Evolutionary conservation across 345 rosid genomes (phyloP).

Genomic region (Aethionema arabicum): DNA sequence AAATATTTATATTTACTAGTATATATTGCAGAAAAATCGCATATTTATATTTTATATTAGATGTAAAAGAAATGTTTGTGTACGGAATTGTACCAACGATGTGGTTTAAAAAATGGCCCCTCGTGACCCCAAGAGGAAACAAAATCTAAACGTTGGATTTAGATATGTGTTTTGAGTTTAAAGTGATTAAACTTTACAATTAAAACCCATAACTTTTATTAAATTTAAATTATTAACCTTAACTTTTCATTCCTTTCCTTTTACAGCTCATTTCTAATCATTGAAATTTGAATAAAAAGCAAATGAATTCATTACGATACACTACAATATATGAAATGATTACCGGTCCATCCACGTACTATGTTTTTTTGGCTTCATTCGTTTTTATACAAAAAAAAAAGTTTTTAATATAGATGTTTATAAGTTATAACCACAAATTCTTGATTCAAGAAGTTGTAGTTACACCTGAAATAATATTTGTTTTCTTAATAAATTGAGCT

Average conservation of each 20-base stretch:
- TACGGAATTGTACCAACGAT: slow-evolving; percentile 35
- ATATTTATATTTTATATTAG: neutral
- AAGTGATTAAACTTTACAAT: slow-evolving; percentile 3
- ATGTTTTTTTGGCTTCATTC: too few species aligned
- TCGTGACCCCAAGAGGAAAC: slow-evolving; percentile 26
- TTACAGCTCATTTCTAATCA: slow-evolving; percentile 26
- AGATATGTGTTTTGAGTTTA: neutral
- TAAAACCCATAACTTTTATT: slow-evolving; percentile 25
- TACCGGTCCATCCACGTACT: too few species aligned
- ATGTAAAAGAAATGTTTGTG: slow-evolving; percentile 23
- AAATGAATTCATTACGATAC: slow-evolving; percentile 12
- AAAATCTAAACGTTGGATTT: slow-evolving; percentile 18
- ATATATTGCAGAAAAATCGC: too few species aligned
- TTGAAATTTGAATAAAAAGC: slow-evolving; percentile 16
- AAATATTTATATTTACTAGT: neutral
- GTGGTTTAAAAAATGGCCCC: slow-evolving; percentile 28
- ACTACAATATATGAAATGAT: neutral
- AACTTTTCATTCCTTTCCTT: neutral
- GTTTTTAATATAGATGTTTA: too few species aligned
- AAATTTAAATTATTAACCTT: slow-evolving; percentile 24
- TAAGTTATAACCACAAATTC: too few species aligned
- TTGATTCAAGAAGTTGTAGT: too few species aligned
- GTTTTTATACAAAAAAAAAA: too few species aligned
- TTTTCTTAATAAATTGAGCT: too few species aligned
- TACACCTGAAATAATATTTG: too few species aligned